Percentiles rank a stretch among this genome's conserved stretches.
Conservation (phyloP, 345 rosid genomes). For the Cardiospermum halicacabum region DNA sequence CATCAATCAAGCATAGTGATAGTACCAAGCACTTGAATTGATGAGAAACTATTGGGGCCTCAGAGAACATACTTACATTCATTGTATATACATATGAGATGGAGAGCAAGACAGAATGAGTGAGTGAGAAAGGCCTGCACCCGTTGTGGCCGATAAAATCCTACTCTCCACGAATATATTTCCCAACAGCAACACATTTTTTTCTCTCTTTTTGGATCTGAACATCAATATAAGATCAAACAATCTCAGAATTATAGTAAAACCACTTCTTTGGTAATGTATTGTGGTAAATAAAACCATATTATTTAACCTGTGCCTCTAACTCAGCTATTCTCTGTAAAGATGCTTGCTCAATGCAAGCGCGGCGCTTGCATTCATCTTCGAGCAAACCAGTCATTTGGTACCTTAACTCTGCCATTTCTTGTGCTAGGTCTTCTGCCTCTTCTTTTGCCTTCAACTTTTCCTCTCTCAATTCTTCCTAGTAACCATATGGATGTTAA, state of each 20-base stretch:
- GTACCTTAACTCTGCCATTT: slow-evolving; percentile 94
- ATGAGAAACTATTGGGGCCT: not conserved
- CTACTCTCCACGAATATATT: slow-evolving; percentile 24
- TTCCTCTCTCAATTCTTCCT: slow-evolving; percentile 71
- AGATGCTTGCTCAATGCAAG: slow-evolving; percentile 72
- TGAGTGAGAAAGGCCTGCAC: slow-evolving; percentile 14
- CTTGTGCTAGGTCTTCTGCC: slow-evolving; percentile 88
- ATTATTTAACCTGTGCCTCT: slow-evolving; percentile 59
- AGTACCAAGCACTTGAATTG: not conserved
- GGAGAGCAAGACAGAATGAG: not conserved
- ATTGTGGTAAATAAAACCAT: not conserved
- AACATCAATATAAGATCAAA: slow-evolving; percentile 5
- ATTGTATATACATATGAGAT: too few relatives aligned
- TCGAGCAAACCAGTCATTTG: slow-evolving; percentile 81
- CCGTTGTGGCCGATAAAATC: not conserved
- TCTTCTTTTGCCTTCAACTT: slow-evolving; percentile 84
- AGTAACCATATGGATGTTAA: slow-evolving; percentile 20
- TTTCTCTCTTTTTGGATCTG: slow-evolving; percentile 36
- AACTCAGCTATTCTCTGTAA: slow-evolving; percentile 80
- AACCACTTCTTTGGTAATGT: not conserved
- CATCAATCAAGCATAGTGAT: too few relatives aligned
- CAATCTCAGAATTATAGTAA: slow-evolving; percentile 8
- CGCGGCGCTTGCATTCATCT: slow-evolving; percentile 84
- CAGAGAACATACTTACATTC: too few relatives aligned
- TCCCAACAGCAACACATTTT: slow-evolving; percentile 17